Evolutionary conservation across 148 eudicot species (phyloP).

Genomic region (Oxyria digyna): DNA sequence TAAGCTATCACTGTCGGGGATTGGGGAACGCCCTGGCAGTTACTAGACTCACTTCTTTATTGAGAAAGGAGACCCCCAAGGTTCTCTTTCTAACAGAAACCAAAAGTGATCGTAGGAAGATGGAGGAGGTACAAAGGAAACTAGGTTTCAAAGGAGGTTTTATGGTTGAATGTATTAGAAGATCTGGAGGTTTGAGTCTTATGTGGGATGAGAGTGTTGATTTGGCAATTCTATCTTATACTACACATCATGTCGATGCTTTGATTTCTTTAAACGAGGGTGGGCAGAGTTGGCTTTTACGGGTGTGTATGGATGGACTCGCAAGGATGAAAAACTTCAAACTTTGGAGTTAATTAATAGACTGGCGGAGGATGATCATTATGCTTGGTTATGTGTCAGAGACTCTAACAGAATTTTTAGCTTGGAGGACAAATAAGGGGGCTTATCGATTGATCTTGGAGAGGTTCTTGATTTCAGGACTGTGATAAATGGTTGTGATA

Average conservation of each 20-base stretch:
- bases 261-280: neutral
- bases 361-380: no score
- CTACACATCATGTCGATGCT: neutral
- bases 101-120: no score
- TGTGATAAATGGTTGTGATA: neutral
- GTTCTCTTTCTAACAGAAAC: no score
- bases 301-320: neutral
- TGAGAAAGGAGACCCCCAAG: no score
- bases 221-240: neutral
- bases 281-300: neutral
- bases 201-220: neutral
- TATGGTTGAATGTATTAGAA: neutral
- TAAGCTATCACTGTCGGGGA: no score
- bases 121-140: no score
- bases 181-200: neutral
- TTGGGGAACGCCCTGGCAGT: no score
- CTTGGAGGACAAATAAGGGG: neutral
- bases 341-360: neutral
- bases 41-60: no score
- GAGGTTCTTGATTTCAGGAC: neutral
- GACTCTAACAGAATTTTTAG: neutral
- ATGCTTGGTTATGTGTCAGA: neutral
- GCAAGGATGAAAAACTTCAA: neutral
- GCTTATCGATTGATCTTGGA: neutral
- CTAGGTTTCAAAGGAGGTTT: no score